Percentiles rank a stretch among this genome's conserved stretches.
These are phyloP conservation scores for Neurospora crassa DNA, from an alignment of 2,329 filamentous ascomycete genomes.

Conservation along the genomic window DNA sequence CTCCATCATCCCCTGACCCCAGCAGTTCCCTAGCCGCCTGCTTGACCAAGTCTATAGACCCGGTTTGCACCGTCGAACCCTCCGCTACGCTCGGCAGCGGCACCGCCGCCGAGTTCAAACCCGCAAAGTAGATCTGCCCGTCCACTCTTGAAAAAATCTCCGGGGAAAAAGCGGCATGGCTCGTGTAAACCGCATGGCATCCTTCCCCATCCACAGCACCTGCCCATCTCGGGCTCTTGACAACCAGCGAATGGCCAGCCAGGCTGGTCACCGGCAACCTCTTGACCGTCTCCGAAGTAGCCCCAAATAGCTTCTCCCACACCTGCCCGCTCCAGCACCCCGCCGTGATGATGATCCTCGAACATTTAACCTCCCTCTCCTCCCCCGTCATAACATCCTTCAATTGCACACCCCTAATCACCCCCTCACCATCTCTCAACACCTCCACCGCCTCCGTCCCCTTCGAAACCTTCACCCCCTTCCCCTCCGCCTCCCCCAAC, in stretches of 20 bases:
- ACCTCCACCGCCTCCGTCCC: conserved; percentile 49
- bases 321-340: conserved; percentile 63
- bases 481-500: conserved; percentile 42
- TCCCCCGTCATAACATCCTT: conserved; percentile 31
- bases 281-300: not conserved
- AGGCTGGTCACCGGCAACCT: conserved; percentile 53
- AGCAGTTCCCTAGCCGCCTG: conserved; percentile 39
- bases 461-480: conserved; percentile 57
- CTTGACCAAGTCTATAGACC: conserved; percentile 40
- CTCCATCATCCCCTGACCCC: conserved; percentile 18
- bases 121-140: conserved; percentile 64
- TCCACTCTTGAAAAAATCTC: conserved; percentile 61
- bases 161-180: conserved; percentile 51
- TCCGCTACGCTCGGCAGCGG: conserved; percentile 47
- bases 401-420: conserved; percentile 38
- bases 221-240: conserved; percentile 49
- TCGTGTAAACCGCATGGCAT: conserved; percentile 62
- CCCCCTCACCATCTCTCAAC: conserved; percentile 30
- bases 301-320: conserved; percentile 51
- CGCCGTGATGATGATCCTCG: conserved; percentile 54
- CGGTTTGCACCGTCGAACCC: conserved; percentile 36
- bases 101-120: conserved; percentile 53
- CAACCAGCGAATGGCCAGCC: conserved; percentile 63
- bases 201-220: conserved; percentile 31
- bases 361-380: conserved; percentile 49